These are phyloP conservation scores for Fusarium sp. DNA, from an alignment of 2,329 filamentous ascomycete genomes.

Conservation along the genomic window DNA sequence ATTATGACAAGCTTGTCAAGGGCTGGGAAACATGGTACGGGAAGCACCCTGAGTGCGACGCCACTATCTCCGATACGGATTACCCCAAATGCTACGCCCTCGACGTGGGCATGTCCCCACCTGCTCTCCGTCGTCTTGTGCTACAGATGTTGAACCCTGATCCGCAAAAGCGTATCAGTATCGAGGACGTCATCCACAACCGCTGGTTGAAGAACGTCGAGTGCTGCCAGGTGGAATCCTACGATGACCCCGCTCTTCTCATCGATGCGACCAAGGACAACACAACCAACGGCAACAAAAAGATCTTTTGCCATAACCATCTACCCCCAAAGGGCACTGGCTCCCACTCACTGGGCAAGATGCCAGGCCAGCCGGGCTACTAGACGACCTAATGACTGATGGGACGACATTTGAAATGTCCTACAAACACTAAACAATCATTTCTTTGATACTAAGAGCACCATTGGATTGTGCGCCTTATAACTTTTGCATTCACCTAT, in stretches of 20 bases:
- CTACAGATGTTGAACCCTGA: constrained; percentile 87
- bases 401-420: constrained; percentile 23
- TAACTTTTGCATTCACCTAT: constrained; percentile 34
- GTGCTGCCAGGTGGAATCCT: constrained; percentile 80
- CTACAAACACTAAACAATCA: constrained; percentile 7
- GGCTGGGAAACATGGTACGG: constrained; percentile 77
- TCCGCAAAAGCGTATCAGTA: constrained; percentile 75
- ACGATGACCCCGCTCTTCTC: constrained; percentile 69
- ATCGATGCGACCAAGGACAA: constrained; percentile 71
- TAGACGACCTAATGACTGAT: constrained; percentile 49
- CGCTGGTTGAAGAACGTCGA: constrained; percentile 81
- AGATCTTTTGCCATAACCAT: constrained; percentile 70
- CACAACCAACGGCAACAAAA: constrained; percentile 57
- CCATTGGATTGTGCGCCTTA: constrained; percentile 8
- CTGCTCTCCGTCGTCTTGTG: constrained; percentile 76
- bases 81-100: constrained; percentile 75
- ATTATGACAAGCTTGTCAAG: constrained; percentile 72
- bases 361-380: constrained; percentile 68
- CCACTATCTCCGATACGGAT: constrained; percentile 64
- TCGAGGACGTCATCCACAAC: constrained; percentile 75
- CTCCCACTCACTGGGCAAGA: constrained; percentile 63
- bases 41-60: constrained; percentile 59
- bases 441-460: constrained; percentile 12
- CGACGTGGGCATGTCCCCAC: constrained; percentile 73
- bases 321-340: constrained; percentile 61